phyloP scores from a whole-genome alignment of 805 yeast genomes.

The Hanseniaspora singularis region DNA sequence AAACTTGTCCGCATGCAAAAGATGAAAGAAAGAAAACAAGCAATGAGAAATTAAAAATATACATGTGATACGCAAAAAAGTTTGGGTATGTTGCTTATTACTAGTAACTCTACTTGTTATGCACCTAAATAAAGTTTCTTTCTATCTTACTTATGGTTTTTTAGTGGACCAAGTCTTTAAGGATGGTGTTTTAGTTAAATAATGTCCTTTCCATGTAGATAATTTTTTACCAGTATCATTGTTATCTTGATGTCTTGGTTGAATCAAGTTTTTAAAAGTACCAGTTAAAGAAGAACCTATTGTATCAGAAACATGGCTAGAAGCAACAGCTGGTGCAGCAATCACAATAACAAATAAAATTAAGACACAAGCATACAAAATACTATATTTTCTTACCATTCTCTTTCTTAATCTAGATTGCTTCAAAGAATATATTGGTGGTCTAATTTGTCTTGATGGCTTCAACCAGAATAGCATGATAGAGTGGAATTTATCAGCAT shows the following conservation, averaged over 20 bases:
- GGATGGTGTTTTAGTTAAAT: constrained; percentile 41
- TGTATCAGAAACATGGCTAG: constrained; percentile 35
- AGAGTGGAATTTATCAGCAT: constrained; percentile 94
- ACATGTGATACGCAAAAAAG: no score
- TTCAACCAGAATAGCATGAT: constrained; percentile 97
- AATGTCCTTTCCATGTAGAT: constrained; percentile 28
- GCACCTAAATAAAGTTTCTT: no score
- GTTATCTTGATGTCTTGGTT: constrained; percentile 70
- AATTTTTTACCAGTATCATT: constrained; percentile 63
- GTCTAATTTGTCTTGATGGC: constrained; percentile 93
- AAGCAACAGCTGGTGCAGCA: constrained; percentile 86
- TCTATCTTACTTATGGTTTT: constrained; percentile 29
- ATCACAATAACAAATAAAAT: constrained; percentile 61
- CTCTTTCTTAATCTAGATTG: constrained; percentile 94
- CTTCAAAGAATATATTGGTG: constrained; percentile 92
- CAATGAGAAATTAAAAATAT: no score
- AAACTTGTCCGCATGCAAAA: no score
- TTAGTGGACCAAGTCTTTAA: constrained; percentile 42
- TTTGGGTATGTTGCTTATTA: no score
- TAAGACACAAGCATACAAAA: constrained; percentile 62
- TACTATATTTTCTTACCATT: constrained; percentile 88
- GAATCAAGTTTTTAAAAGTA: constrained; percentile 59
- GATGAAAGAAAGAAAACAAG: no score
- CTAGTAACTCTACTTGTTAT: no score
- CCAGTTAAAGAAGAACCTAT: constrained; percentile 29